A percentile compares a stretch with the other conserved stretches of the same genome.
These are phyloP conservation scores for Selenicereus undatus DNA, from an alignment of 148 eudicot genomes.

Conservation along the genomic window DNA sequence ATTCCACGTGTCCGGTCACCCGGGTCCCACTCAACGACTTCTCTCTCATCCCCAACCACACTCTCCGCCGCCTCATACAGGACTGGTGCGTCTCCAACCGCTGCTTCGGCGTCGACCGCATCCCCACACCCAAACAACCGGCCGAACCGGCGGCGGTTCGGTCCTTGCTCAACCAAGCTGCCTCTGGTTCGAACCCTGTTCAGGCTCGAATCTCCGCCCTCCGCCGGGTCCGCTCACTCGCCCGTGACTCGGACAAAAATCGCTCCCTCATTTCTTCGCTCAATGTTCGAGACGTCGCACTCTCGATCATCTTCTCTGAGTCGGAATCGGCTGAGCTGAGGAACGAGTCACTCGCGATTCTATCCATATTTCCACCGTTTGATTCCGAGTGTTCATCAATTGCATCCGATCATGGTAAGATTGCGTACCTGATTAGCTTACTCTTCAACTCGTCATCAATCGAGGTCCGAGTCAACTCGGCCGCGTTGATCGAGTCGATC, in stretches of 20 bases:
- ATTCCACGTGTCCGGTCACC: conserved; percentile 84
- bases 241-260: conserved; percentile 85
- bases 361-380: conserved; percentile 37
- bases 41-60: conserved; percentile 78
- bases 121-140: conserved; percentile 91
- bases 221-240: conserved; percentile 48
- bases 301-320: conserved; percentile 25
- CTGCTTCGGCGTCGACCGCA: conserved; percentile 68
- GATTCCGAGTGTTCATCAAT: conserved; percentile 44
- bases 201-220: conserved; percentile 42
- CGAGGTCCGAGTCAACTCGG: conserved; percentile 63
- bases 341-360: conserved; percentile 50
- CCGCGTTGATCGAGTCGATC: conserved; percentile 53
- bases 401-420: conserved; percentile 35
- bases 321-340: conserved; percentile 38
- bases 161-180: conserved; percentile 43
- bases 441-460: conserved; percentile 42
- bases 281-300: conserved; percentile 23
- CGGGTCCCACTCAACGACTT: conserved; percentile 57
- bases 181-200: conserved; percentile 30
- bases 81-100: conserved; percentile 89
- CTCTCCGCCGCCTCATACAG: conserved; percentile 87
- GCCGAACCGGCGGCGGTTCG: conserved; percentile 63
- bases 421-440: conserved; percentile 33
- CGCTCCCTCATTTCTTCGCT: conserved; percentile 46